A percentile compares a stretch with the other conserved stretches of the same genome.
Evolutionary conservation across 345 rosid genomes (phyloP).

Genomic region (Mercurialis annua): DNA sequence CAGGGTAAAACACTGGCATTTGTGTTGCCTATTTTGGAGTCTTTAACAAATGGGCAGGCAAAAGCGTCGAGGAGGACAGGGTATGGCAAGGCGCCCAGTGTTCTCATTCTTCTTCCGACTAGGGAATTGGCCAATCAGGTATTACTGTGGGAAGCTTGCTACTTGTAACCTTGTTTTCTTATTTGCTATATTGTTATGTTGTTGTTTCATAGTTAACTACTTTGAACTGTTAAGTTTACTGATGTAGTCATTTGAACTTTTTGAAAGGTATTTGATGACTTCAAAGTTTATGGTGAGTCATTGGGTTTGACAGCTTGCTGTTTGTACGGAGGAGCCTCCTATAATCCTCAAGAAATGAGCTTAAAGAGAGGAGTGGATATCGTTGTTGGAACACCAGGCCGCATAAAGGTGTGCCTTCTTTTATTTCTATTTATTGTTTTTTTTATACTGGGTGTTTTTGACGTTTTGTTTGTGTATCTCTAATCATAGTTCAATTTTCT

Average conservation of each 20-base stretch:
- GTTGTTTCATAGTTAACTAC: neutral
- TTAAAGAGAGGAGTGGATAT: conserved; percentile 85
- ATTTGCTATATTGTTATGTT: neutral
- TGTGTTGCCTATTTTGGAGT: conserved; percentile 92
- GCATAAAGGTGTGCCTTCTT: conserved; percentile 61
- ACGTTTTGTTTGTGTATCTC: neutral
- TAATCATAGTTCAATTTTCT: neutral
- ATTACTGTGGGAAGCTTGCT: neutral
- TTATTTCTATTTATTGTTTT: neutral
- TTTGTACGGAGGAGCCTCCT: conserved; percentile 87
- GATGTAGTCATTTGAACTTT: too few relatives aligned
- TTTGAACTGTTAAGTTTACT: too few relatives aligned
- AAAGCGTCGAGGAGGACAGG: conserved; percentile 64
- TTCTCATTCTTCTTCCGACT: conserved; percentile 87
- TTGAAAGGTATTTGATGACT: conserved; percentile 70
- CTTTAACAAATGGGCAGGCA: conserved; percentile 64
- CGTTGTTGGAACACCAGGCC: conserved; percentile 95
- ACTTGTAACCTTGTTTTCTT: neutral
- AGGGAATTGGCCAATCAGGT: conserved; percentile 97
- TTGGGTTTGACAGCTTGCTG: conserved; percentile 76
- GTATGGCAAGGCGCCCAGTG: conserved; percentile 79
- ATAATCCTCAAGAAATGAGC: conserved; percentile 52
- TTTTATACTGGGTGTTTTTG: neutral
- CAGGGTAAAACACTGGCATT: conserved; percentile 98
- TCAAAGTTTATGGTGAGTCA: conserved; percentile 76